Evolutionary conservation across 73 alveolate genomes (phyloP).

Genomic region (Tetrahymena malaccensis): DNA sequence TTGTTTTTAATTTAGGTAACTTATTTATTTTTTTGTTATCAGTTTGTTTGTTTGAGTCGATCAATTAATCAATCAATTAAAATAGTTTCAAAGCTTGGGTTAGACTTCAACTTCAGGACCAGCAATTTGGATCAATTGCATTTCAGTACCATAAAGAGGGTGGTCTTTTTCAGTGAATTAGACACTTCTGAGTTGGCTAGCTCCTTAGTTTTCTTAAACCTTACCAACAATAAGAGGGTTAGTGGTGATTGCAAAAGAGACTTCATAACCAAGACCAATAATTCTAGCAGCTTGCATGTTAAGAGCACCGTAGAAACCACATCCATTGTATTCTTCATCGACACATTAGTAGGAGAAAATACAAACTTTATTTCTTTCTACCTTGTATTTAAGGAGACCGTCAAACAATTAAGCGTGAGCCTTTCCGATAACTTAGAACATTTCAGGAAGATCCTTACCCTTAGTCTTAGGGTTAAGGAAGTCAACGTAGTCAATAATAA

Average conservation of each 20-base stretch:
- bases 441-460: not conserved
- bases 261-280: not conserved
- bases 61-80: not conserved
- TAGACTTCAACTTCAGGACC: not conserved
- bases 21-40: not conserved
- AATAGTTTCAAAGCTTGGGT: not conserved
- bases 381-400: not conserved
- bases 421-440: not conserved
- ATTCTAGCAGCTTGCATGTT: not conserved
- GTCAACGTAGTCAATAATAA: not conserved
- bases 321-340: not conserved
- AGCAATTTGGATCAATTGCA: not conserved
- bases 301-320: not conserved
- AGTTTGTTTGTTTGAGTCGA: not conserved
- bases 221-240: not conserved
- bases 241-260: not conserved
- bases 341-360: not conserved
- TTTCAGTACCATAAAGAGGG: not conserved
- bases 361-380: not conserved
- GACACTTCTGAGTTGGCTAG: not conserved
- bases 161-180: not conserved
- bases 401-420: not conserved
- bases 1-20: not conserved
- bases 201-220: not conserved
- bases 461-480: not conserved